A percentile compares a stretch with the other conserved stretches of the same genome.
phyloP scores from a whole-genome alignment of 2,329 filamentous ascomycete species.

The Pyrenochaeta sp. region DNA sequence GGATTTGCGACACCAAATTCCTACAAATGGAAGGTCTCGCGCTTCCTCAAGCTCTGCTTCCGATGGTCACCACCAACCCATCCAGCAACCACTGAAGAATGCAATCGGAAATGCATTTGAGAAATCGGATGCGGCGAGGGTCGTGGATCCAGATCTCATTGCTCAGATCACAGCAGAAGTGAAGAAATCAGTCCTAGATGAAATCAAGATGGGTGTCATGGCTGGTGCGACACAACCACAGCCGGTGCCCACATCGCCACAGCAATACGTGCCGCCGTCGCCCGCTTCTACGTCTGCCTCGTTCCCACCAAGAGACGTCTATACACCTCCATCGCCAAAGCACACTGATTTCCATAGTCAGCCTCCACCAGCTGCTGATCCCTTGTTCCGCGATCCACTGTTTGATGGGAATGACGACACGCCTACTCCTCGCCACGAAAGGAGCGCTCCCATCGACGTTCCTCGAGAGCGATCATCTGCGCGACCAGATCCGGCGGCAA shows the following conservation, averaged over 20 bases:
- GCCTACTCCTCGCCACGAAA: conserved; percentile 37
- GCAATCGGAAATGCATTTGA: conserved; percentile 66
- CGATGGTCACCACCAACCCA: conserved; percentile 49
- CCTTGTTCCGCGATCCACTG: conserved; percentile 38
- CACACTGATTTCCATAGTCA: conserved; percentile 42
- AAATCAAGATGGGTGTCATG: conserved; percentile 57
- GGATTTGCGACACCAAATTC: conserved; percentile 35
- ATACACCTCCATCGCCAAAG: conserved; percentile 65
- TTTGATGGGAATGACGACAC: conserved; percentile 42
- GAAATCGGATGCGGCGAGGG: conserved; percentile 57
- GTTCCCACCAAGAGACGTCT: conserved; percentile 58
- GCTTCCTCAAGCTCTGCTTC: conserved; percentile 44
- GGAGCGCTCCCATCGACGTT: conserved; percentile 35
- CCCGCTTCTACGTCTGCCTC: conserved; percentile 58
- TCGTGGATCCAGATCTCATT: conserved; percentile 67
- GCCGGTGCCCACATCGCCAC: conserved; percentile 46
- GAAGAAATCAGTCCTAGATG: conserved; percentile 54
- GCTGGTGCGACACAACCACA: conserved; percentile 39
- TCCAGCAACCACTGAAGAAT: conserved; percentile 61
- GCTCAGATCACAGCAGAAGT: conserved; percentile 69
- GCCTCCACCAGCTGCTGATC: conserved; percentile 49
- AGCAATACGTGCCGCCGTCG: conserved; percentile 50
- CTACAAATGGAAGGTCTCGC: conserved; percentile 28
- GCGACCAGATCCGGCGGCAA: conserved; percentile 37
- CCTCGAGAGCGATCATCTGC: conserved; percentile 30